Base-by-base conservation (phyloP, 1,139 yeast species). In the Saccharomycopsis phalli region DNA sequence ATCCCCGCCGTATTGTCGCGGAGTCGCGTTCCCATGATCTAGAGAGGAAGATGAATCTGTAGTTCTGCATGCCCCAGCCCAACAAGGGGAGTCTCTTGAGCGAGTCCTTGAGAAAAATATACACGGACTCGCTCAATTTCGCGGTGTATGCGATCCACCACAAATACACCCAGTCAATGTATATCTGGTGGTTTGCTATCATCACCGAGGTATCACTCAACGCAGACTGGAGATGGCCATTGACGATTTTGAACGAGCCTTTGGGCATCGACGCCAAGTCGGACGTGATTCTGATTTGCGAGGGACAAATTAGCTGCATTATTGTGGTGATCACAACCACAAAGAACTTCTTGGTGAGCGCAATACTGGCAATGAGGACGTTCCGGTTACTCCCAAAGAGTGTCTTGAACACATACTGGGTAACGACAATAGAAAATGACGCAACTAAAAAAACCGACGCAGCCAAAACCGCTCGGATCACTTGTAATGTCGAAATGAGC, bases 141-240 rank as follows among this genome's bases (percentile, higher is more conserved):
- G 86, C 74, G 2, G 88, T 69, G 56, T 84, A 82, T 1, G 86
- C 66, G 23, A 84, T 52, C 75, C 86, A 91, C 99, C 99, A 91
- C 42, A 87, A 55, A 53, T 75, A 87, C 16, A 84, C 69, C 99
- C 99, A 91, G 59, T 91, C 99, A 3, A 94, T 78, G 56, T 91
- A 88, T 18, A 88, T 79, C 60, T 88, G 97, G 59, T 91, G 98
- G 56, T 91, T 91, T 16, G 93, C 74, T 30, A 84, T 76, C 40
- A 80, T 53, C 2, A 84, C 70, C 1, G 87, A 74, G 39, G 78
- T 68, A 7, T 70, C 68, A 10, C 65, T 58, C 14, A 76, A 53
- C 3, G 50, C 48, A 16, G 65, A 53, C 17, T 55, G 49, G 14
- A 71, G 46, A 19, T 61, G 49, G 1, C 65, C 65, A 19, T 50